Conservation (phyloP, 768 basidiomycete species). For the Cyclocybe cylindracea region DNA sequence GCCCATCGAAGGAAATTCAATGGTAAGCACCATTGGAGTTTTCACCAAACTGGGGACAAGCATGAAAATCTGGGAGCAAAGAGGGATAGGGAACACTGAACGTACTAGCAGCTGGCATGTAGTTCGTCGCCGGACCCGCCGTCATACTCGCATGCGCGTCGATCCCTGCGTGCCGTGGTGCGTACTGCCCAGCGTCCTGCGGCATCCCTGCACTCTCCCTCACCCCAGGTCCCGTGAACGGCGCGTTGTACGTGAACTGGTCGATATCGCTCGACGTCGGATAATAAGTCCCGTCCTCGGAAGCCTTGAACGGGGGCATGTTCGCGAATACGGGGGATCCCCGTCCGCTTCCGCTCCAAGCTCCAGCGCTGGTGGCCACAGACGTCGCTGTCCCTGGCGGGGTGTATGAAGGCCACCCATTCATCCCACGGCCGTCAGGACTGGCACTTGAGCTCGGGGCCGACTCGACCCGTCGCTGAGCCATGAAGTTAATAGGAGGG, state of each 20-base stretch:
- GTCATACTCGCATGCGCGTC: conserved; percentile 11
- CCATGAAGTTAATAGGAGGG: conserved; percentile 43
- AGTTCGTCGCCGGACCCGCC: conserved; percentile 14
- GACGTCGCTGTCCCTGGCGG: conserved; percentile 62
- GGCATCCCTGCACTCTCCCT: conserved; percentile 10
- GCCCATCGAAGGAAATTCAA: conserved; percentile 14
- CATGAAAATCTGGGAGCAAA: conserved; percentile 37
- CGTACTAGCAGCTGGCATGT: conserved; percentile 17
- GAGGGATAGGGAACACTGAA: conserved; percentile 23
- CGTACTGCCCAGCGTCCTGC: conserved; percentile 3
- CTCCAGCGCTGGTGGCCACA: conserved; percentile 44
- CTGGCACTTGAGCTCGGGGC: conserved; percentile 52
- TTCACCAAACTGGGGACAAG: conserved; percentile 47
- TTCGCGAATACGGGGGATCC: conserved; percentile 44
- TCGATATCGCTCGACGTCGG: conserved; percentile 45
- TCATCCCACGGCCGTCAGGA: conserved; percentile 47
- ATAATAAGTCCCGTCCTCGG: conserved; percentile 40
- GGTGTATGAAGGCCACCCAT: conserved; percentile 62
- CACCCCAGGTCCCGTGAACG: conserved; percentile 26
- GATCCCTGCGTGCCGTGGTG: conserved; percentile 11
- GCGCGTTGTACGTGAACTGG: conserved; percentile 51
- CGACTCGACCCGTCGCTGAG: conserved; percentile 46
- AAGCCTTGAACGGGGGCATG: conserved; percentile 36
- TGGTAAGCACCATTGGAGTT: conserved; percentile 39
- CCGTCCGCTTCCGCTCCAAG: conserved; percentile 35